Evolutionary conservation across 129 eudicot species (phyloP).

Genomic region (Artemisia annua): DNA sequence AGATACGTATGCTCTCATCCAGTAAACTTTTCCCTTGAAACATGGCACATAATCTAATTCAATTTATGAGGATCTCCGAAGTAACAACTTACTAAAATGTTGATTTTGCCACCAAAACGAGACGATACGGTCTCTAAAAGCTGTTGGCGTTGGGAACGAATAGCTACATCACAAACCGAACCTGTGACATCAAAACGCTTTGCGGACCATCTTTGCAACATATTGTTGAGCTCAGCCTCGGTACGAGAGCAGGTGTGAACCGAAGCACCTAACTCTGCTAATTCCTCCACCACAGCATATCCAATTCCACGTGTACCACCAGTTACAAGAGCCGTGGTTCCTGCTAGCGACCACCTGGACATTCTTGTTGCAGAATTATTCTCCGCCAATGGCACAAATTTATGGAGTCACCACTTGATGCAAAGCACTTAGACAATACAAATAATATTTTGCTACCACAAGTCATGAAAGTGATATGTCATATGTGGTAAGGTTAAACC

Average conservation of each 20-base stretch:
- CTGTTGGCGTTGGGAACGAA: constrained; percentile 45
- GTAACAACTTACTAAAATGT: constrained; percentile 58
- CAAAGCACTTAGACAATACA: too few species aligned
- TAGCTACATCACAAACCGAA: constrained; percentile 60
- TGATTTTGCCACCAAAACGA: constrained; percentile 58
- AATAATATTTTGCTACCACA: too few species aligned
- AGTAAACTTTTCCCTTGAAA: not conserved
- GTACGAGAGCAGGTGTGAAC: constrained; percentile 6
- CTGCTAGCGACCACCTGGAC: not conserved
- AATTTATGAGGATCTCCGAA: not conserved
- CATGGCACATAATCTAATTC: too few species aligned
- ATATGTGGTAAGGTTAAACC: too few species aligned
- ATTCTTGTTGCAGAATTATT: not conserved
- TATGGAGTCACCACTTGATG: too few species aligned
- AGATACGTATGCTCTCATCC: not conserved
- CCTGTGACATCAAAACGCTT: constrained; percentile 60
- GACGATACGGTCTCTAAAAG: constrained; percentile 50
- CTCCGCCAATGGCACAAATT: not conserved
- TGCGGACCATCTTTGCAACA: not conserved
- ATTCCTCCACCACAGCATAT: not conserved
- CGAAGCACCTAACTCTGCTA: constrained; percentile 4
- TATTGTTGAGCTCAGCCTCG: not conserved
- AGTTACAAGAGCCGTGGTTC: not conserved
- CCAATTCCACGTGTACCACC: constrained; percentile 18
- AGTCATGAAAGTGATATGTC: too few species aligned